A percentile compares a stretch with the other conserved stretches of the same genome.
phyloP scores from a whole-genome alignment of 169 alveolate species.

The Plasmodium sp. region DNA sequence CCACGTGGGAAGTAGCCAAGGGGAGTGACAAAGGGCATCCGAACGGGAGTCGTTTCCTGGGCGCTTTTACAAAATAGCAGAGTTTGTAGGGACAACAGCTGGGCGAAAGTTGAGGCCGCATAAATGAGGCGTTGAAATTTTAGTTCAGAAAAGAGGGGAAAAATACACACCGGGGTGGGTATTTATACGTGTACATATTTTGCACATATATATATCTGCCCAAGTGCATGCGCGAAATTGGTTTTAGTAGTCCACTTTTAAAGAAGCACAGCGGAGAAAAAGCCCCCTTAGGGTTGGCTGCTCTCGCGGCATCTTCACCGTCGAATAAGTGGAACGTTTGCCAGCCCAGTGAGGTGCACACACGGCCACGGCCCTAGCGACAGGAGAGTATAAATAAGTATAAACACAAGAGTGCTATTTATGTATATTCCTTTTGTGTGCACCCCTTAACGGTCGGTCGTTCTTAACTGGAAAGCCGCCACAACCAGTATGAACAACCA shows the following conservation, averaged over 20 bases:
- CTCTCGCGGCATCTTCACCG: neutral
- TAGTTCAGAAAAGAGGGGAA: neutral
- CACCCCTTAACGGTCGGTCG: neutral
- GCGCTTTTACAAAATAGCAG: neutral
- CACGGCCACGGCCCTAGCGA: neutral
- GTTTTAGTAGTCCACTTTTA: neutral
- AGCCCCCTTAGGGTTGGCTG: neutral
- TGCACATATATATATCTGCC: too few relatives aligned
- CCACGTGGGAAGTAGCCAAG: neutral
- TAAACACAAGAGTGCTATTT: neutral
- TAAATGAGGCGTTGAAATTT: neutral
- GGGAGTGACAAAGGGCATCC: neutral
- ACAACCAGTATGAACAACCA: slow-evolving; percentile 17
- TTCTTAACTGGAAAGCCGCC: neutral
- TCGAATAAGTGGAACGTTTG: neutral
- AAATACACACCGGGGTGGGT: neutral
- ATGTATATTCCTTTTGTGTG: neutral
- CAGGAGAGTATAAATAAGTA: neutral
- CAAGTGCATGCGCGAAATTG: neutral
- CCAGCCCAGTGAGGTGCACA: neutral
- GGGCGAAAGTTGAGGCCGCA: neutral
- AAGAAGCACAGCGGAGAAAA: neutral
- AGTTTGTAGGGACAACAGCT: neutral
- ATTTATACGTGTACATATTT: neutral
- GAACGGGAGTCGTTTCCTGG: neutral